Percentiles rank a stretch among this genome's conserved stretches.
Conservation (phyloP, 345 rosid genomes). For the Durio zibethinus region DNA sequence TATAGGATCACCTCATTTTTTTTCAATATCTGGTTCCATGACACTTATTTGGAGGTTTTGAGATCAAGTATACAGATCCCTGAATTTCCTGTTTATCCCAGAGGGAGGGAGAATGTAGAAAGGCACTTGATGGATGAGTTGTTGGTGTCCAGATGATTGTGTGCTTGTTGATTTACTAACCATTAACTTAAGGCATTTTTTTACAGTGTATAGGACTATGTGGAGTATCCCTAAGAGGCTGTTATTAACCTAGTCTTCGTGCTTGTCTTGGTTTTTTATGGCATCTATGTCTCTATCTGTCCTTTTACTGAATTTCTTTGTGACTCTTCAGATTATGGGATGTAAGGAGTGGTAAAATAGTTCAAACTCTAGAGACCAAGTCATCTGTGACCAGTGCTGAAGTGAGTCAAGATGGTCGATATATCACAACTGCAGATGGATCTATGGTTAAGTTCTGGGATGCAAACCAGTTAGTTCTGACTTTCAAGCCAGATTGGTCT, state of each 20-base stretch:
- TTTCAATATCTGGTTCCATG: not conserved
- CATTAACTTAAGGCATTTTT: not conserved
- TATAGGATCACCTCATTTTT: not conserved
- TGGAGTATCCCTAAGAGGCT: not conserved
- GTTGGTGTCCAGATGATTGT: not conserved
- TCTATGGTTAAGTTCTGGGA: constrained; percentile 95
- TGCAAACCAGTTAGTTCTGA: constrained; percentile 77
- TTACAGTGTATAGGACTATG: not conserved
- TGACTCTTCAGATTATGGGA: constrained; percentile 74
- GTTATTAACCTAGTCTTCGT: not conserved
- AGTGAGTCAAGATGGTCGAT: constrained; percentile 93
- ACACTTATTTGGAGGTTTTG: not conserved
- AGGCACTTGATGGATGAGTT: not conserved
- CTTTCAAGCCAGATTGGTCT: not conserved
- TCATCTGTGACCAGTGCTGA: constrained; percentile 91
- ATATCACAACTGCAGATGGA: constrained; percentile 93
- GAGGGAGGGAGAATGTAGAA: not conserved
- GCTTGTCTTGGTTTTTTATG: not conserved
- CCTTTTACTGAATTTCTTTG: not conserved
- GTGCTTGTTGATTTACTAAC: not conserved
- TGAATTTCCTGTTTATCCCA: not conserved
- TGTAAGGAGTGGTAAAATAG: constrained; percentile 76
- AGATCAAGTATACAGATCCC: not conserved
- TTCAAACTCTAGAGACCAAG: constrained; percentile 79
- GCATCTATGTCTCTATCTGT: not conserved